Percentiles rank a stretch among this genome's conserved stretches.
These are phyloP conservation scores for Yamadazyma songkhlaensis DNA, from an alignment of 1,139 yeast species.

Conservation along the genomic window DNA sequence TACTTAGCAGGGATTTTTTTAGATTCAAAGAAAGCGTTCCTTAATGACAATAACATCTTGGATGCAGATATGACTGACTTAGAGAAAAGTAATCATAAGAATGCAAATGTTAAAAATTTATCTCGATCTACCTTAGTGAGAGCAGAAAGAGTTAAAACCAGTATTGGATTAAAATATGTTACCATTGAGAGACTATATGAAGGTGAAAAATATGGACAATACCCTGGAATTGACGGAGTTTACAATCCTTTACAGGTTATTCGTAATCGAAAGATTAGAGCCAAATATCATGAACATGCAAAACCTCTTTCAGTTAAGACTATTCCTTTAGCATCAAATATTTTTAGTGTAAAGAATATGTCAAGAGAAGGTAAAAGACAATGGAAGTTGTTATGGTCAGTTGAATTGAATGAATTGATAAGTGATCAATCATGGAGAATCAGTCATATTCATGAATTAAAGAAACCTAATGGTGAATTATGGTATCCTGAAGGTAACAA, in stretches of 20 bases:
- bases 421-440: slow-evolving; percentile 67
- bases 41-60: slow-evolving; percentile 40
- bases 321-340: slow-evolving; percentile 53
- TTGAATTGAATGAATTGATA: slow-evolving; percentile 60
- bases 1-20: slow-evolving; percentile 42
- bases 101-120: slow-evolving; percentile 6
- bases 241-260: slow-evolving; percentile 82
- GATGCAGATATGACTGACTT: slow-evolving; percentile 12
- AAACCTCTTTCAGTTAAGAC: slow-evolving; percentile 31
- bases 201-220: slow-evolving; percentile 13
- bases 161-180: slow-evolving; percentile 51
- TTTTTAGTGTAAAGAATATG: slow-evolving; percentile 41
- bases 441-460: slow-evolving; percentile 61
- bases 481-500: slow-evolving; percentile 49
- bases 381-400: slow-evolving; percentile 58
- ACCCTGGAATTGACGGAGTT: slow-evolving; percentile 58
- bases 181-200: slow-evolving; percentile 40
- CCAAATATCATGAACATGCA: slow-evolving; percentile 43
- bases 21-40: slow-evolving; percentile 41
- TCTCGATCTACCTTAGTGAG: slow-evolving; percentile 44
- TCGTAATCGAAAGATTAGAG: slow-evolving; percentile 60
- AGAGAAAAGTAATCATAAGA: neutral
- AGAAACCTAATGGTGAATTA: slow-evolving; percentile 49
- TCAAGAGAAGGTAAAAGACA: slow-evolving; percentile 22
- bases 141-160: slow-evolving; percentile 52